Conservation (phyloP, 805 yeast species). For the Blastobotrys robertii region DNA sequence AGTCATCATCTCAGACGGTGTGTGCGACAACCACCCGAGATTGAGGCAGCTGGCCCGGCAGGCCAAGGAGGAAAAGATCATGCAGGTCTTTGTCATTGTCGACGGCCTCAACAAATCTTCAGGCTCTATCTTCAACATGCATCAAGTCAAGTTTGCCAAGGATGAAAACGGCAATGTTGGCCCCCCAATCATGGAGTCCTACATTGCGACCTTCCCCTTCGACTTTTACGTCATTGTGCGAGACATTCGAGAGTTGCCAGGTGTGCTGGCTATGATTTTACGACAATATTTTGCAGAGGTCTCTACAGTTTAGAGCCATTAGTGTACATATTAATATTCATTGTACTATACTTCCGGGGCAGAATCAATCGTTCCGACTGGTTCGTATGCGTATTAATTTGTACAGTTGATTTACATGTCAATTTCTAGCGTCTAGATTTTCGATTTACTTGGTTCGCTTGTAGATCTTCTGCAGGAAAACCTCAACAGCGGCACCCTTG, state of each 20-base stretch:
- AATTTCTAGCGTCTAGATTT: not conserved
- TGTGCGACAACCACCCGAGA: slow-evolving; percentile 87
- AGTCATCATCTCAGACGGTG: slow-evolving; percentile 91
- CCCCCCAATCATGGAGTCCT: slow-evolving; percentile 65
- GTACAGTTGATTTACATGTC: too few species aligned
- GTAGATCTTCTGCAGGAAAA: slow-evolving; percentile 84
- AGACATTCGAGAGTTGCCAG: slow-evolving; percentile 81
- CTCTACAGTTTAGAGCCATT: slow-evolving; percentile 26
- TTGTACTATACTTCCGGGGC: too few species aligned
- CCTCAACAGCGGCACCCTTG: slow-evolving; percentile 73
- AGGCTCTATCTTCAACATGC: slow-evolving; percentile 89
- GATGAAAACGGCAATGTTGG: slow-evolving; percentile 54
- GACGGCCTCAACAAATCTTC: slow-evolving; percentile 67
- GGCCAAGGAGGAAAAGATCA: slow-evolving; percentile 84
- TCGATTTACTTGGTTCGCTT: slow-evolving; percentile 68
- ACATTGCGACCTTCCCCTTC: slow-evolving; percentile 90
- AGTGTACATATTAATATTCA: too few species aligned
- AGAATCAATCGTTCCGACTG: too few species aligned
- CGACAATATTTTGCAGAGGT: slow-evolving; percentile 85
- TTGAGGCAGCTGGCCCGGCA: slow-evolving; percentile 75
- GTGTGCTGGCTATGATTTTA: slow-evolving; percentile 77
- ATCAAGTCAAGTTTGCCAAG: slow-evolving; percentile 70
- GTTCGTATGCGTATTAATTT: too few species aligned
- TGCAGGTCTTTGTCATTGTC: slow-evolving; percentile 89
- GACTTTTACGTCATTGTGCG: slow-evolving; percentile 93